Conservation (phyloP, 768 basidiomycete species). For the Phaeolepiota aurea region DNA sequence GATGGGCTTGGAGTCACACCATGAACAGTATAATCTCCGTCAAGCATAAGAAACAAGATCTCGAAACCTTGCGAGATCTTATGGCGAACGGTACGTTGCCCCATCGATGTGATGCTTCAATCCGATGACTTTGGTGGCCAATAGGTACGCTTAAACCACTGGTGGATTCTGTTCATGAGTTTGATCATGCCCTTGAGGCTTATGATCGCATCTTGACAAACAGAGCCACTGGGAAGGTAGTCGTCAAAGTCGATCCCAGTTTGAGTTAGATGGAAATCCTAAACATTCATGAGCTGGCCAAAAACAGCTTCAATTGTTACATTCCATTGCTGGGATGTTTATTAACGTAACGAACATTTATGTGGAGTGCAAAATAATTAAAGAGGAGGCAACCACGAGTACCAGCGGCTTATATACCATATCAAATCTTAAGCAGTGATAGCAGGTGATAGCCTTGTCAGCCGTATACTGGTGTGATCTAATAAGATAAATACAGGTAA, state of each 20-base stretch:
- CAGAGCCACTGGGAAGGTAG: conserved; percentile 57
- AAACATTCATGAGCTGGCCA: background rate
- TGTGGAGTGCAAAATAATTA: no score
- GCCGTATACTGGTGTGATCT: no score
- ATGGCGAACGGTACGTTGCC: background rate
- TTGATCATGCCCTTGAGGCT: conserved; percentile 49
- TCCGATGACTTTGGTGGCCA: background rate
- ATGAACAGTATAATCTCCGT: conserved; percentile 26
- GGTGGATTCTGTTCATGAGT: conserved; percentile 52
- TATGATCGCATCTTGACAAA: conserved; percentile 52
- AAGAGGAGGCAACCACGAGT: no score
- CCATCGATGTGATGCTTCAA: background rate
- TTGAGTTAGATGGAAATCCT: conserved; percentile 6
- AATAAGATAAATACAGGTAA: no score
- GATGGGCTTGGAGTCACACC: no score
- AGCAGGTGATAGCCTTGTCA: background rate
- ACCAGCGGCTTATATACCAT: no score
- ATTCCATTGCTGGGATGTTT: no score
- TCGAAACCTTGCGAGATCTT: conserved; percentile 20
- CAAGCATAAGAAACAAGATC: conserved; percentile 21
- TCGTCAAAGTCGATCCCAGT: conserved; percentile 37
- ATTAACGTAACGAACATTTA: no score
- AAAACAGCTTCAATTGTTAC: no score
- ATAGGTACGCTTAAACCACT: conserved; percentile 42
- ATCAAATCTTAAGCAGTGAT: no score